These are phyloP conservation scores for Kalanchoe fedtschenkoi DNA, from an alignment of 164 flowering plant species.

Conservation along the genomic window DNA sequence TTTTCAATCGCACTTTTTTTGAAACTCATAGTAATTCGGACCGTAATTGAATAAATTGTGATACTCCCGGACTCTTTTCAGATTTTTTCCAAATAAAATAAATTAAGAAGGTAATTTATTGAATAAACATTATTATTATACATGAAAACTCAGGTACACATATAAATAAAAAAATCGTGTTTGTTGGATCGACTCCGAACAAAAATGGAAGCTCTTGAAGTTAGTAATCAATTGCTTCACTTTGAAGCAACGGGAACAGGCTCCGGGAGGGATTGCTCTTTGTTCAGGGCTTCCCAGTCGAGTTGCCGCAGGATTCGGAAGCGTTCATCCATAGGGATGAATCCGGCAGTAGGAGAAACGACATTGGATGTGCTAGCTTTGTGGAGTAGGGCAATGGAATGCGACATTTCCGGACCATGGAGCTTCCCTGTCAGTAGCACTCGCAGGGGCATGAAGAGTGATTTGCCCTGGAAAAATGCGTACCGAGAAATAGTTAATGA, in stretches of 20 bases:
- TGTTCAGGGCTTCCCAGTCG: slow-evolving; percentile 59
- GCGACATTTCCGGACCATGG: slow-evolving; percentile 81
- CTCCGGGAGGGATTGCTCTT: slow-evolving; percentile 26
- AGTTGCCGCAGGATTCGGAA: slow-evolving; percentile 47
- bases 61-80: no score
- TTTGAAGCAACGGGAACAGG: slow-evolving; percentile 27
- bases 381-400: slow-evolving; percentile 19
- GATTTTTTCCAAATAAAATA: no score
- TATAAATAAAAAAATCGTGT: no score
- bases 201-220: background rate
- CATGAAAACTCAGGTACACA: no score
- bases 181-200: background rate
- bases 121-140: no score
- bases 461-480: slow-evolving; percentile 52
- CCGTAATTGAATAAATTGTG: no score
- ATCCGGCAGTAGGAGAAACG: slow-evolving; percentile 46
- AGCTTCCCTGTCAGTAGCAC: slow-evolving; percentile 87
- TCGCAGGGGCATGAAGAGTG: slow-evolving; percentile 90
- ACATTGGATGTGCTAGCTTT: slow-evolving; percentile 47
- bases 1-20: no score
- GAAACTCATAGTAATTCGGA: no score
- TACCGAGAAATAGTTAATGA: background rate
- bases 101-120: no score
- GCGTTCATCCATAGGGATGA: slow-evolving; percentile 58
- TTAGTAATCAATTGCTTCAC: slow-evolving; percentile 18